Evolutionary conservation across 768 basidiomycete genomes (phyloP).

Genomic region (Gloeopeniophorella convolvens): DNA sequence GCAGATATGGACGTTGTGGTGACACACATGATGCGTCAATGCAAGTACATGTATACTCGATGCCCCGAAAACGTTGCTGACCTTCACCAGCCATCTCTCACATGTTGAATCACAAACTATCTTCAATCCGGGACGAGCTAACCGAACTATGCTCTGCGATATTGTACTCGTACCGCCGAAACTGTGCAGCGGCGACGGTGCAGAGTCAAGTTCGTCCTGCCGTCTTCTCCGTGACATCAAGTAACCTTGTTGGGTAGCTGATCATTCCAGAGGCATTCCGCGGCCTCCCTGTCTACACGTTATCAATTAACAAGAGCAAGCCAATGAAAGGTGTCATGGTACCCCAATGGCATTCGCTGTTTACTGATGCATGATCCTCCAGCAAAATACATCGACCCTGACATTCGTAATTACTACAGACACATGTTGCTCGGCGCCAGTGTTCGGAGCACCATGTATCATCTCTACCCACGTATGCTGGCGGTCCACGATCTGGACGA

Average conservation of each 20-base stretch:
- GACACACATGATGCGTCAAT: constrained; percentile 66
- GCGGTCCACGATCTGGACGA: constrained; percentile 82
- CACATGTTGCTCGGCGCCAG: constrained; percentile 69
- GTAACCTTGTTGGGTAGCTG: constrained; percentile 44
- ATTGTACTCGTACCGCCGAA: constrained; percentile 78
- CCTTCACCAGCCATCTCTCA: constrained; percentile 54
- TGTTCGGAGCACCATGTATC: constrained; percentile 61
- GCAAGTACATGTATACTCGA: constrained; percentile 38
- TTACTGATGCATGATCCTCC: background rate
- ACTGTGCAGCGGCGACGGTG: constrained; percentile 77
- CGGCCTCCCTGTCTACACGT: constrained; percentile 71
- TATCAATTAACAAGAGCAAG: constrained; percentile 83
- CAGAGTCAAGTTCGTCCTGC: constrained; percentile 60
- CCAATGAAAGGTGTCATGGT: constrained; percentile 72
- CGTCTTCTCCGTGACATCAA: background rate
- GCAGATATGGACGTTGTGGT: constrained; percentile 87
- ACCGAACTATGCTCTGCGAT: constrained; percentile 79
- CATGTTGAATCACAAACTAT: constrained; percentile 52
- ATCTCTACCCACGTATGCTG: constrained; percentile 84
- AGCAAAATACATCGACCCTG: constrained; percentile 88
- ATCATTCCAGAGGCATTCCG: constrained; percentile 93
- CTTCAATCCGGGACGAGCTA: constrained; percentile 76
- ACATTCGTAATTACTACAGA: constrained; percentile 83
- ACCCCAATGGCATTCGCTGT: background rate
- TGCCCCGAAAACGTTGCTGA: background rate